Conservation (phyloP, 1,139 yeast species). For the Saccharomyces hybrid region DNA sequence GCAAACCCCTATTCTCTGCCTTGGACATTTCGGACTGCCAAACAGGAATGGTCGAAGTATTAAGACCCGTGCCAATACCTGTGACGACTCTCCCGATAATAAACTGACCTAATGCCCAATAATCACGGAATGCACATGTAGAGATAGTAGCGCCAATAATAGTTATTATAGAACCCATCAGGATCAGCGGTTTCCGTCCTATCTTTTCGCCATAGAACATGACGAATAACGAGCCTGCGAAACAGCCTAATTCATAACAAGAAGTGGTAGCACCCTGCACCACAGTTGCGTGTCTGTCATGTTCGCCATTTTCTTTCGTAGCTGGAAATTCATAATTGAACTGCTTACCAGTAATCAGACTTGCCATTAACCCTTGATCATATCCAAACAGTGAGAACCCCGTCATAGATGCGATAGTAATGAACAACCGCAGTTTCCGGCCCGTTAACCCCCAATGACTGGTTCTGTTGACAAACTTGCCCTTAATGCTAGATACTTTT, state of each 20-base stretch:
- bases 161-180: constrained; percentile 51
- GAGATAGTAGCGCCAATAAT: constrained; percentile 60
- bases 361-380: constrained; percentile 76
- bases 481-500: neutral
- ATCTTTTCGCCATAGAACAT: constrained; percentile 53
- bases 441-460: constrained; percentile 33
- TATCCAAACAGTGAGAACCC: constrained; percentile 72
- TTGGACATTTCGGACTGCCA: constrained; percentile 76
- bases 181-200: constrained; percentile 62
- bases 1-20: constrained; percentile 63
- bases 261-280: constrained; percentile 66
- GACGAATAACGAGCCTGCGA: constrained; percentile 63
- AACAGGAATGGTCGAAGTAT: constrained; percentile 73
- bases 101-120: constrained; percentile 53
- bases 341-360: constrained; percentile 54
- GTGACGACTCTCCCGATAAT: constrained; percentile 67
- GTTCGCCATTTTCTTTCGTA: constrained; percentile 32
- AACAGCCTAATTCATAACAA: constrained; percentile 70
- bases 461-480: neutral
- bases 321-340: constrained; percentile 55
- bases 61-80: constrained; percentile 72
- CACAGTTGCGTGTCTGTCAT: constrained; percentile 36
- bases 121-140: constrained; percentile 45
- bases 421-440: constrained; percentile 35
- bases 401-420: constrained; percentile 52